phyloP scores from a whole-genome alignment of 352 stramenopile species.

The Globisporangium carolinianum region DNA sequence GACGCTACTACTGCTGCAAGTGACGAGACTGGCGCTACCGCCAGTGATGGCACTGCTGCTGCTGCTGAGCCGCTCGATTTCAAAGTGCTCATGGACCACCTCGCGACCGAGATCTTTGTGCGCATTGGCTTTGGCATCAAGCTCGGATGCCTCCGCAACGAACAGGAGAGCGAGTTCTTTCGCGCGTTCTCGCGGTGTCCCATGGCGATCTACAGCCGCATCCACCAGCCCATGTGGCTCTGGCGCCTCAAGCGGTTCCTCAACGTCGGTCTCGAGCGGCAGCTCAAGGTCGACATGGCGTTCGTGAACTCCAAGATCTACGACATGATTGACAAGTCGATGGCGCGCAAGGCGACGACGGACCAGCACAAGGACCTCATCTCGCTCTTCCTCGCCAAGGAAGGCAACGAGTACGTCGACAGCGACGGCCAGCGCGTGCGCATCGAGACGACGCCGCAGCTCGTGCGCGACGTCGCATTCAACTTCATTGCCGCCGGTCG shows the following conservation, averaged over 20 bases:
- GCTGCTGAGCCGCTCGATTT: constrained; percentile 8
- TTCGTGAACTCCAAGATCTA: constrained; percentile 6
- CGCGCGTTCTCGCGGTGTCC: constrained; percentile 31
- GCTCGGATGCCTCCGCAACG: constrained; percentile 5
- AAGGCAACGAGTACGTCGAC: constrained; percentile 23
- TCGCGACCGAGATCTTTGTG: constrained; percentile 25
- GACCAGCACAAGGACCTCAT: constrained; percentile 23
- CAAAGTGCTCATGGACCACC: constrained; percentile 15
- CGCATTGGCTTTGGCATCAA: constrained; percentile 29
- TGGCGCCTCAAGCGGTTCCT: constrained; percentile 29
- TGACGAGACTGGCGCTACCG: too few relatives aligned
- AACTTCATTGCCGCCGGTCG: constrained; percentile 56
- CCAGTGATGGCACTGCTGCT: too few relatives aligned
- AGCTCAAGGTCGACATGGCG: not conserved
- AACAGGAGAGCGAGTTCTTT: constrained; percentile 22
- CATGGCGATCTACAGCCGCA: constrained; percentile 17
- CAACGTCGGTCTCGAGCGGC: constrained; percentile 22
- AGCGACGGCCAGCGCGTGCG: constrained; percentile 7
- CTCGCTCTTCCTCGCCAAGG: constrained; percentile 33
- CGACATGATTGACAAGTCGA: constrained; percentile 29
- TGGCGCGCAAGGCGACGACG: constrained; percentile 17
- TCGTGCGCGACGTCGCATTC: constrained; percentile 48
- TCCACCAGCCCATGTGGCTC: constrained; percentile 25
- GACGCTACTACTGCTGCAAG: too few relatives aligned
- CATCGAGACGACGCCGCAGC: constrained; percentile 1